Evolutionary conservation across 106 monocot species (phyloP).

Genomic region (Allium sativum): DNA sequence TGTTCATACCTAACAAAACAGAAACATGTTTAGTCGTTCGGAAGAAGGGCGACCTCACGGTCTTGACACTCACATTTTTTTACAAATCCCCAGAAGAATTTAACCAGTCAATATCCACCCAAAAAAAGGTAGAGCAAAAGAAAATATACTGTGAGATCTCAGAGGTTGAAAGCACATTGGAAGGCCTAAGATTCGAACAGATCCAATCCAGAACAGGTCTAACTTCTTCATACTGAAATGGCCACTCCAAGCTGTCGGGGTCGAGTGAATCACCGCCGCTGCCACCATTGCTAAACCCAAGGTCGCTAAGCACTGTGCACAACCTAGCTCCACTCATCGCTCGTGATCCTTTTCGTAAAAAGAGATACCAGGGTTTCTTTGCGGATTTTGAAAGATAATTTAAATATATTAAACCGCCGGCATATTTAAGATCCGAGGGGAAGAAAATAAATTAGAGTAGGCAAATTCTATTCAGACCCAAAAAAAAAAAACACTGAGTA

Average conservation of each 20-base stretch:
- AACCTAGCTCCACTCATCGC: conserved; percentile 70
- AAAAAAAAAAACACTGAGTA: no score
- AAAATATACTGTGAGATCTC: conserved; percentile 64
- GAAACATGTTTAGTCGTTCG: neutral
- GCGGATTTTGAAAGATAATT: no score
- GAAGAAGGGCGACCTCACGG: neutral
- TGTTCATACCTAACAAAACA: conserved; percentile 62
- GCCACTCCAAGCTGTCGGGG: conserved; percentile 98
- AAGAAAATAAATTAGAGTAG: no score
- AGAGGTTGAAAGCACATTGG: conserved; percentile 71
- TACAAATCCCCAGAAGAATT: neutral
- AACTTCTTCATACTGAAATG: conserved; percentile 94
- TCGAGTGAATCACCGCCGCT: conserved; percentile 55
- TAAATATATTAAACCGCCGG: no score
- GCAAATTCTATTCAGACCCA: no score
- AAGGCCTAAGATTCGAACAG: conserved; percentile 84
- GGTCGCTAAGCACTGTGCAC: conserved; percentile 52
- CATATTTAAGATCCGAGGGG: no score
- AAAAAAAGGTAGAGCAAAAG: neutral
- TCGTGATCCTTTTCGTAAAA: no score
- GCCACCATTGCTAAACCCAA: conserved; percentile 54
- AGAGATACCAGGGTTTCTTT: no score
- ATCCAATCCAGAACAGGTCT: conserved; percentile 92
- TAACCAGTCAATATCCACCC: neutral
- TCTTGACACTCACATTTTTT: neutral